Evolutionary conservation across 2,329 filamentous ascomycete genomes (phyloP), one percentile per base, ranked within the genome.

Genomic region (Fusarium sp.): DNA sequence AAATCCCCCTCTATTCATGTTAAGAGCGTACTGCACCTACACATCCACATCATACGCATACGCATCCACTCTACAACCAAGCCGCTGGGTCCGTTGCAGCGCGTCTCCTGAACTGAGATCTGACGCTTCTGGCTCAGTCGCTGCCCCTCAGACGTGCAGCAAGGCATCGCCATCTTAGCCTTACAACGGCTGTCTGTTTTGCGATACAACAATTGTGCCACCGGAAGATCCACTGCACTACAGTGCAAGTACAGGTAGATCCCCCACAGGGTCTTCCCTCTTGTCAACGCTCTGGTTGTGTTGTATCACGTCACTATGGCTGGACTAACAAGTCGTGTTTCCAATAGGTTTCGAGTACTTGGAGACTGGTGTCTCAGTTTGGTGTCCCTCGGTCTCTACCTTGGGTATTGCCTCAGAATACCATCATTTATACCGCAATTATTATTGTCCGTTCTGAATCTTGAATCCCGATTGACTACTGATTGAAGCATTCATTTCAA

Each of bases 81-180:
- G 51, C 45, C 57, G 41, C 53, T 51, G 50, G 53, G 37, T 60
- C 66, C 53, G 37, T 41, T 49, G 33, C 62, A 49, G 57, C 62
- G 40, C 65, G 63, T 51, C 45, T 49, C 67, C 44, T 58, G 58
- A 64, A 51, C 63, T 65, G 46, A 55, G 41, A 46, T 62, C 67
- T 61, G 62, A 63, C 57, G 56, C 49, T 41, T 45, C 28, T 31
- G 42, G 42, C 40, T 34, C 18, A 46, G 36, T 37, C 42, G 31
- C 64, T 62, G 52, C 59, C 61, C 67, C 64, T 69, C 67, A 66
- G 41, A 54, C 54, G 42, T 68, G 50, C 57, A 59, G 62, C 37
- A 47, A 57, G 33, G 40, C 28, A 50, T 58, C 54, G 16, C 40
- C 63, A 52, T 44, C 23, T 44, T 26, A 23, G 38, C 45, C 44